Base-by-base conservation (phyloP, 148 eudicot genomes). In the Rhododendron henanense region DNA sequence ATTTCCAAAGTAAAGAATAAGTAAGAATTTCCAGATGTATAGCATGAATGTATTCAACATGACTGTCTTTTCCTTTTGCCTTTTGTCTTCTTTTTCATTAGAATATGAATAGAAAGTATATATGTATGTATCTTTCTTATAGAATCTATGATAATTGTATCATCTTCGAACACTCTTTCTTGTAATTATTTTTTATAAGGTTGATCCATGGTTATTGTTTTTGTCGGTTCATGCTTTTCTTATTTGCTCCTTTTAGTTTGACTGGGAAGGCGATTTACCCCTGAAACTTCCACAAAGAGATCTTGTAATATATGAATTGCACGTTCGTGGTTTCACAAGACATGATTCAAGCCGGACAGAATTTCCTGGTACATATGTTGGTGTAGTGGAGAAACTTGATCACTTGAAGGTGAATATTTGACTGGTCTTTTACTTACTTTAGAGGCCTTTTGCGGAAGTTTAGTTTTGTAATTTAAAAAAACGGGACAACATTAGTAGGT, bases 181-280 rank as follows among this genome's bases (percentile, higher is more conserved):
- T 31, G 76, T 33, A 71, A 71, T 71, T 18, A 3, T 73, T 41
- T 39, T 39, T 39, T n/a, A n/a, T 61, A 63, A 4, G 4, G 3
- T 63, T 82, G 39, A 15, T 82, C 25, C 65, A 63, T 82, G 75
- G 50, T 63, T 21, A 23, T 82, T n/a, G 33, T 33, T 74, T 82
- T 57, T 18, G 23, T 37, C 25, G 21, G 71, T 57, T 81, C 28
- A 81, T 81, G 31, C 48, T 78, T 33, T n/a, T 44, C 76, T 81
- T 79, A 57, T 89, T 89, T 88, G 39, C 19, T 87, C 35, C 9
- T 80, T 89, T 82, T 89, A 97, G 98, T 95, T 95, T 91, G 98
- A 97, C 86, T 97, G 99, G 99, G 95, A 95, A 92, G 98, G 99
- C 78, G 99, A 97, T 90, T 85, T 97, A 87, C 98, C 98, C 28